phyloP scores from a whole-genome alignment of 352 stramenopile genomes.

The Peronospora destructor region DNA sequence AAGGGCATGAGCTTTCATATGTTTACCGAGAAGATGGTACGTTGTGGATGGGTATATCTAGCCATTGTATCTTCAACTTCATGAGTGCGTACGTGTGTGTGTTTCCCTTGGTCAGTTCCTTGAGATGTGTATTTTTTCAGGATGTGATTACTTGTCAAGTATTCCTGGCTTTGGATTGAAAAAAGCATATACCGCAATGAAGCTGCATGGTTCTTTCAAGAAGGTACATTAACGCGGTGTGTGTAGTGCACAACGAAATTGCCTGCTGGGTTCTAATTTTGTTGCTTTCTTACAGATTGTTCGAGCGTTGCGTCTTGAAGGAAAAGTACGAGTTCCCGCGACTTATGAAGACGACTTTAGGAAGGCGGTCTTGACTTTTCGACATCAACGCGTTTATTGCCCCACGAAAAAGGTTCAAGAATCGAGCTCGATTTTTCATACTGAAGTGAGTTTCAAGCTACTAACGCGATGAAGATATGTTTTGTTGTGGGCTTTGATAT shows the following conservation, averaged over 20 bases:
- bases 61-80: constrained; percentile 1
- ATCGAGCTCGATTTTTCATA: background rate
- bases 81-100: background rate
- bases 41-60: background rate
- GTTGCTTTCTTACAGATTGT: constrained; percentile 37
- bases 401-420: constrained; percentile 38
- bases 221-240: constrained; percentile 35
- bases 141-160: constrained; percentile 84
- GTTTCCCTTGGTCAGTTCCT: constrained; percentile 50
- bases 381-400: constrained; percentile 65
- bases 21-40: constrained; percentile 83
- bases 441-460: background rate
- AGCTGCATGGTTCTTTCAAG: constrained; percentile 56
- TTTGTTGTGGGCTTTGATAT: background rate
- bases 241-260: constrained; percentile 1
- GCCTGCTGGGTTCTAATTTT: background rate
- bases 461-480: background rate
- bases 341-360: constrained; percentile 63
- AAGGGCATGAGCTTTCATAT: constrained; percentile 64
- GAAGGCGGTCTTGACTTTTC: constrained; percentile 57
- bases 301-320: constrained; percentile 50
- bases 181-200: constrained; percentile 63
- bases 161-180: constrained; percentile 81
- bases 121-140: constrained; percentile 89
- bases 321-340: constrained; percentile 43